Evolutionary conservation across 371 early-diverging fungal species (phyloP).

Genomic region (Syncephalastrum racemosum): DNA sequence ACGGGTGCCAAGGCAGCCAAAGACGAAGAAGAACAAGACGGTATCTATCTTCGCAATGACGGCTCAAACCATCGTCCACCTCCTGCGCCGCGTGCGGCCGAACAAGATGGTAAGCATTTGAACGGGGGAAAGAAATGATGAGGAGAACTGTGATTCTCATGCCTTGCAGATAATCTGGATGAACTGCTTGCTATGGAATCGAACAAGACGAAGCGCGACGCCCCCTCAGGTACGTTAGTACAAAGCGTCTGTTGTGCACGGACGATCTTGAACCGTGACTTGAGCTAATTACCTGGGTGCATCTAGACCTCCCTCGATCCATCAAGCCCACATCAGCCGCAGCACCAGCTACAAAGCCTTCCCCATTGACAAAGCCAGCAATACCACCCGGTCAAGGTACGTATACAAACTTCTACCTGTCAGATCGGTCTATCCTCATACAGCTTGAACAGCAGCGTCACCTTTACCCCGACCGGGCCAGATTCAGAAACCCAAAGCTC

Average conservation of each 20-base stretch:
- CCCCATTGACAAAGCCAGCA: neutral
- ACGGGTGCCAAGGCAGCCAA: slow-evolving; percentile 13
- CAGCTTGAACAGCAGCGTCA: neutral
- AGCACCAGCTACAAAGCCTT: slow-evolving; percentile 1
- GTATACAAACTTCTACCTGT: neutral
- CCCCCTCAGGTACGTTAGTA: slow-evolving; percentile 1
- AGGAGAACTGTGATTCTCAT: too few relatives aligned
- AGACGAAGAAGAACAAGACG: slow-evolving; percentile 18
- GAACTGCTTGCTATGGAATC: slow-evolving; percentile 17
- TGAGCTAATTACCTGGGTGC: neutral
- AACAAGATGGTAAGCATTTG: slow-evolving; percentile 3
- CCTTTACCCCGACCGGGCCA: slow-evolving; percentile 4
- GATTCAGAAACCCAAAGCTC: neutral
- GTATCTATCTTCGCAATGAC: slow-evolving; percentile 42
- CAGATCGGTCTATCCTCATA: neutral
- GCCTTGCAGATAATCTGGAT: slow-evolving; percentile 12
- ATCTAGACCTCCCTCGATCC: slow-evolving; percentile 9
- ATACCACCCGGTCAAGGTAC: neutral
- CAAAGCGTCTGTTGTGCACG: too few relatives aligned
- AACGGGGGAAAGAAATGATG: neutral
- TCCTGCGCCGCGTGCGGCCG: neutral
- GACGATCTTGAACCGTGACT: too few relatives aligned
- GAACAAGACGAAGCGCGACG: neutral
- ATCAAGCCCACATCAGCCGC: neutral
- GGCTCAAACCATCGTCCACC: slow-evolving; percentile 24